Evolutionary conservation across 805 yeast species (phyloP).

Genomic region (Saccharomycopsis fermentans): DNA sequence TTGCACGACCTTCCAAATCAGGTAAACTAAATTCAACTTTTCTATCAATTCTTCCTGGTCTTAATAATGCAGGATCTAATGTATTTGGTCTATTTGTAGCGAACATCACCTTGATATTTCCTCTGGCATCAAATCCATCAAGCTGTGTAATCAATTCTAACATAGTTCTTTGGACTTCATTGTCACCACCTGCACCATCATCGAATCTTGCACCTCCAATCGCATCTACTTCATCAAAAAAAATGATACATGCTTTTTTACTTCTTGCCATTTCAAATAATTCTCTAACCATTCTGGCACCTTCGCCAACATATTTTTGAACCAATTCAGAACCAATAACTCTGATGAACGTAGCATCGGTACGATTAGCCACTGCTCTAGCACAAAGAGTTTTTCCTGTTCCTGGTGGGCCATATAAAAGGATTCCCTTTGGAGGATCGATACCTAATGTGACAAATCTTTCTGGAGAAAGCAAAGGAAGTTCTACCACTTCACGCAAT

Average conservation of each 20-base stretch:
- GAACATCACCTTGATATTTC: slow-evolving; percentile 98
- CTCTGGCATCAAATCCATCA: slow-evolving; percentile 98
- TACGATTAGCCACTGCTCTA: slow-evolving; percentile 97
- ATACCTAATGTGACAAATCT: slow-evolving; percentile 94
- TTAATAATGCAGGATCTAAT: slow-evolving; percentile 89
- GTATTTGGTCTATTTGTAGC: slow-evolving; percentile 99
- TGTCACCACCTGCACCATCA: slow-evolving; percentile 99
- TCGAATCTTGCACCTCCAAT: slow-evolving; percentile 99
- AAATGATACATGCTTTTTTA: slow-evolving; percentile 94
- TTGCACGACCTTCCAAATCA: slow-evolving; percentile 95
- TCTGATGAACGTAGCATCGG: slow-evolving; percentile 96
- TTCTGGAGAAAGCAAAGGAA: slow-evolving; percentile 90
- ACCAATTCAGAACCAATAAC: slow-evolving; percentile 98
- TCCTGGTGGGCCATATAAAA: slow-evolving; percentile 97
- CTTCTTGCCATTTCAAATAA: slow-evolving; percentile 98
- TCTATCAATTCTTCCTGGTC: slow-evolving; percentile 99
- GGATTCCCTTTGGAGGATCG: slow-evolving; percentile 97
- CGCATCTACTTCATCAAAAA: slow-evolving; percentile 97
- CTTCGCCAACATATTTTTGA: slow-evolving; percentile 98
- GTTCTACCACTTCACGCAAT: slow-evolving; percentile 89
- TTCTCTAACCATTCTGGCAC: slow-evolving; percentile 99
- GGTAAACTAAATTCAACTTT: slow-evolving; percentile 96
- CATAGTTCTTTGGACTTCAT: slow-evolving; percentile 98
- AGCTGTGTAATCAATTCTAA: slow-evolving; percentile 93
- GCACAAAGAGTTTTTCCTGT: slow-evolving; percentile 98